These are phyloP conservation scores for Phytopythium chamaehyphon DNA, from an alignment of 352 stramenopile species.

Conservation along the genomic window DNA sequence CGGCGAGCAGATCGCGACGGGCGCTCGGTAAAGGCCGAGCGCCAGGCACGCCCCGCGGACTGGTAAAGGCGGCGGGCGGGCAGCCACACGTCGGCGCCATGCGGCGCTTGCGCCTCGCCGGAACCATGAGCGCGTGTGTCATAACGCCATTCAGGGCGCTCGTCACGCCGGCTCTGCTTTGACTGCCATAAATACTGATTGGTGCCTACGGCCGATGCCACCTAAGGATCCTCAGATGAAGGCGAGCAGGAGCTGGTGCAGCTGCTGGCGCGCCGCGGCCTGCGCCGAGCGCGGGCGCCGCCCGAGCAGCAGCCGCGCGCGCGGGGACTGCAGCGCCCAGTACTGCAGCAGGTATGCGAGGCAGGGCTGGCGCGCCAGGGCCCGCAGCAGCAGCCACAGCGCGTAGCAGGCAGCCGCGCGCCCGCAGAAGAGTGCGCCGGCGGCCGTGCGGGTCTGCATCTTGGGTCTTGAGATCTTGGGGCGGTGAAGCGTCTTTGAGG, in stretches of 20 bases:
- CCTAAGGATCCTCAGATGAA: conserved; percentile 7
- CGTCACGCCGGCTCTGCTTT: too few relatives aligned
- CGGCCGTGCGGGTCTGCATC: background rate
- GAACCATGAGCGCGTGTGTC: too few relatives aligned
- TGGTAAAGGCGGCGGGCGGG: too few relatives aligned
- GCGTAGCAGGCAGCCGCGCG: conserved; percentile 3
- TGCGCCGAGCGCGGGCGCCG: background rate
- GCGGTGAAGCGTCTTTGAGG: too few relatives aligned
- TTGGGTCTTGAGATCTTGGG: background rate
- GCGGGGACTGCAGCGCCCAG: conserved; percentile 5
- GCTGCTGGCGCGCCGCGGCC: background rate
- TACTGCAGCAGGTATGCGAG: conserved; percentile 10
- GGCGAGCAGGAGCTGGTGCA: conserved; percentile 6
- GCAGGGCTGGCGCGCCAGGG: conserved; percentile 6
- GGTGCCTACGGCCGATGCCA: too few relatives aligned
- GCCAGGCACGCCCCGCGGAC: too few relatives aligned
- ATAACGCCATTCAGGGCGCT: too few relatives aligned
- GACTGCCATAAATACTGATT: background rate
- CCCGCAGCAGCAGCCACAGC: conserved; percentile 5
- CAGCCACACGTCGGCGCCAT: too few relatives aligned
- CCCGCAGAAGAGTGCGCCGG: conserved; percentile 5
- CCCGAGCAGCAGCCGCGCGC: background rate
- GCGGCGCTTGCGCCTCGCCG: too few relatives aligned
- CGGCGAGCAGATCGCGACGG: too few relatives aligned
- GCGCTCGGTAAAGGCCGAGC: too few relatives aligned